Conservation (phyloP, 495 filamentous ascomycete species). For the Neurospora africana region DNA sequence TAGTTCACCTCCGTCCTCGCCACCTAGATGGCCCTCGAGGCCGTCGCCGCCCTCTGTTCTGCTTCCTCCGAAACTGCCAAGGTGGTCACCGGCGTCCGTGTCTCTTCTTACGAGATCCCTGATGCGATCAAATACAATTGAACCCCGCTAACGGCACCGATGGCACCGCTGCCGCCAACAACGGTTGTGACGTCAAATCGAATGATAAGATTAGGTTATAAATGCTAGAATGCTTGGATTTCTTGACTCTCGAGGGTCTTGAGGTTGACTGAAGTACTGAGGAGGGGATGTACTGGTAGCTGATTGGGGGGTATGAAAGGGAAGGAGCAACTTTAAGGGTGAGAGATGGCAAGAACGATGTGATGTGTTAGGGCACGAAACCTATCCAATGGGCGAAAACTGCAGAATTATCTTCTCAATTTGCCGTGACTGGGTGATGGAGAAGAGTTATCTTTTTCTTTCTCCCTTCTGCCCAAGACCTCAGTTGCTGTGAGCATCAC, state of each 20-base stretch:
- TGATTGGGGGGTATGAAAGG: neutral
- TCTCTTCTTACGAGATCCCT: neutral
- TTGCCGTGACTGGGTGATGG: neutral
- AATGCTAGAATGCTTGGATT: too few species aligned
- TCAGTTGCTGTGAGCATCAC: neutral
- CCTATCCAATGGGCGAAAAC: neutral
- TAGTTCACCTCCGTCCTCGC: neutral
- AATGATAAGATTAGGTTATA: too few species aligned
- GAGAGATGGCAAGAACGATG: neutral
- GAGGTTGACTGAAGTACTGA: too few species aligned
- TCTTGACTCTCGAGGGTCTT: too few species aligned
- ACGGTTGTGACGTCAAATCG: too few species aligned
- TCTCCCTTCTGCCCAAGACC: neutral
- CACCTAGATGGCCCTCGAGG: neutral
- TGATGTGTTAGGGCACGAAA: neutral
- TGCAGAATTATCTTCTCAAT: neutral
- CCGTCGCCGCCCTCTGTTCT: neutral
- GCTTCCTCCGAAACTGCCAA: neutral
- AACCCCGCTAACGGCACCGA: too few species aligned
- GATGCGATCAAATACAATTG: too few species aligned
- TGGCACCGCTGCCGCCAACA: too few species aligned
- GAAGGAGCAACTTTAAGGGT: neutral
- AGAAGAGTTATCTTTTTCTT: neutral
- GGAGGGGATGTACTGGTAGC: neutral
- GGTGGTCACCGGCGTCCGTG: neutral